Evolutionary conservation across 1,284 basidiomycete genomes (phyloP), one percentile per base, ranked within the genome.

Genomic region (Cutaneotrichosporon mucoides): DNA sequence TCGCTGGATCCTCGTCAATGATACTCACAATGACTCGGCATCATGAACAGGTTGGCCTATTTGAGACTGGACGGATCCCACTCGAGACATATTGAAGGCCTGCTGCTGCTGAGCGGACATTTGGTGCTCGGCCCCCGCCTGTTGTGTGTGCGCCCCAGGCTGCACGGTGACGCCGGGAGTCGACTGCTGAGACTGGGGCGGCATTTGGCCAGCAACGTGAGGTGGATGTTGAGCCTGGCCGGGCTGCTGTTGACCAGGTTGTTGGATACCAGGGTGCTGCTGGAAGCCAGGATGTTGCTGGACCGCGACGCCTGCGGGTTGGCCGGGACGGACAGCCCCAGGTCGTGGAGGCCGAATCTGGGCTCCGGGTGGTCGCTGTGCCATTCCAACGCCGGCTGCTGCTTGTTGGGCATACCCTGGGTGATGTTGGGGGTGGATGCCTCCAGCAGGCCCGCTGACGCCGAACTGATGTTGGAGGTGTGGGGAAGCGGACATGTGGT

Each of bases 391-490:
- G 24, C 24, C 24, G 12, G 59, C 51, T n/a, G 61, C 62, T 7
- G 65, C 61, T 49, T 66, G 65, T 36, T 58, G 61, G 16, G 63
- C 62, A 36, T 63, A 65, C 24, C 53, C 51, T 12, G 59, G 35
- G 54, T 62, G 61, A 41, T 65, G 63, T 13, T 61, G 63, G 10
- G 55, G 57, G 35, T 55, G 60, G 33, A 62, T 53, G 9, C 56
- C 59, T 46, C 56, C 56, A 52, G 65, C 62, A 9, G 68, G 64
- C 4, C 66, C 69, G 10, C 57, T 65, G 38, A 60, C 58, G 9
- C 68, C 65, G 59, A 71, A 73, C 54, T 73, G 72, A 53, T 75
- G 73, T 11, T 68, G 58, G 42, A 76, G 52, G 60, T 76, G 74
- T 10, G 74, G 74, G 9, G 72, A 75, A 38, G 72, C 70, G 8